Base-by-base conservation (phyloP, 2,329 filamentous ascomycete genomes). In the Leptographium wingfieldii region DNA sequence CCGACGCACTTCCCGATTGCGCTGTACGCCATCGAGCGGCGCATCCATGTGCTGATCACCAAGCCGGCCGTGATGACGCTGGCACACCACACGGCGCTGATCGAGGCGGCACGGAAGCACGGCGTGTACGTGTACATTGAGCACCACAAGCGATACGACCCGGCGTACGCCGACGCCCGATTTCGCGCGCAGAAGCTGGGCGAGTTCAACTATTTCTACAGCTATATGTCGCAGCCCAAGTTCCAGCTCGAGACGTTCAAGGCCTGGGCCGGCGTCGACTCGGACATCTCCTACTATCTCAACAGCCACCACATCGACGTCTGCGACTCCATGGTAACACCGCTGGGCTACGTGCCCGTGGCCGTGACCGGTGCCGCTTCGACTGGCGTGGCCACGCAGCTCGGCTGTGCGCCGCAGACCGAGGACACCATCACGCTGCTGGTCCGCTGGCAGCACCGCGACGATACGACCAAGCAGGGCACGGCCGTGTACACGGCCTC, bases 121-220 rank as follows among this genome's bases (percentile, higher is more conserved):
- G 84, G 85, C 65, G 91, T 96, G 61, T 92, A 92, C 71, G 90
- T 96, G 65, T 96, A 90, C 76, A 80, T 96, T 67, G 92, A 96
- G 79, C 92, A 96, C 76, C 92, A 96, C 81, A 96, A 96, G 79
- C 90, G 92, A 61, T 96, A 86, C 75, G 92, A 96, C 72, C 92
- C 92, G 2, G 90, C 90, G 27, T 96, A 96, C 76, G 84, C 89
- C 16, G 92, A 96, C 72, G 92, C 92, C 16, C 83, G 86, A 56
- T 86, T 86, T 75, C 85, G 87, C 67, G 89, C 90, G 16, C 76
- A 83, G 69, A 84, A 79, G 58, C 78, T 96, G 9, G 92, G 92
- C 65, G 90, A 96, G 74, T 96, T 96, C 83, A 96, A 95, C 79
- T 96, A 96, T 80, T 96, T 95, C 72, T 96, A 96, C 80, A 87